phyloP scores from a whole-genome alignment of 73 alveolate genomes.

The Tetrahymena elliotti region DNA sequence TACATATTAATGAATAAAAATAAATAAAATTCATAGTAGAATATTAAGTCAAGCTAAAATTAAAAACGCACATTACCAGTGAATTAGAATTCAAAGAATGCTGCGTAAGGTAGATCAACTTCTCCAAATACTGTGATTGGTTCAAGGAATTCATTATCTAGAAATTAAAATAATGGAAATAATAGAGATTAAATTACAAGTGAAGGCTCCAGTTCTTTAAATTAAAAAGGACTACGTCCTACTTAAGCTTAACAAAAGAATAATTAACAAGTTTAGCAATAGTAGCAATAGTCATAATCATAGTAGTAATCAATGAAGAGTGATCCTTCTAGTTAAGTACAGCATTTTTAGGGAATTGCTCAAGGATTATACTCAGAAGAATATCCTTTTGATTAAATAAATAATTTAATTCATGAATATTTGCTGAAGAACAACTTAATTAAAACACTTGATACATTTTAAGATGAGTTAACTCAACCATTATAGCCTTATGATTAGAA shows the following conservation, averaged over 20 bases:
- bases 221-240: background rate
- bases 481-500: conserved; percentile 7
- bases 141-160: background rate
- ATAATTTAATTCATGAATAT: conserved; percentile 71
- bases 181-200: background rate
- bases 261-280: background rate
- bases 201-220: background rate
- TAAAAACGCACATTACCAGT: background rate
- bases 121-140: background rate
- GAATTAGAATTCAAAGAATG: background rate
- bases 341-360: background rate
- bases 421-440: conserved; percentile 76
- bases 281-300: background rate
- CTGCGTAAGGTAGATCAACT: background rate
- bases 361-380: background rate
- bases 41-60: background rate
- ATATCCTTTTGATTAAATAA: conserved; percentile 15
- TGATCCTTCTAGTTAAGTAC: background rate
- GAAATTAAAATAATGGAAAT: background rate
- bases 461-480: conserved; percentile 55
- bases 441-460: conserved; percentile 75
- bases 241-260: background rate
- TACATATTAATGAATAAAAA: background rate
- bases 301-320: background rate
- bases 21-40: background rate